A percentile compares a stretch with the other conserved stretches of the same genome.
Evolutionary conservation across 768 basidiomycete genomes (phyloP).

Genomic region (Cystobasidium ongulense): DNA sequence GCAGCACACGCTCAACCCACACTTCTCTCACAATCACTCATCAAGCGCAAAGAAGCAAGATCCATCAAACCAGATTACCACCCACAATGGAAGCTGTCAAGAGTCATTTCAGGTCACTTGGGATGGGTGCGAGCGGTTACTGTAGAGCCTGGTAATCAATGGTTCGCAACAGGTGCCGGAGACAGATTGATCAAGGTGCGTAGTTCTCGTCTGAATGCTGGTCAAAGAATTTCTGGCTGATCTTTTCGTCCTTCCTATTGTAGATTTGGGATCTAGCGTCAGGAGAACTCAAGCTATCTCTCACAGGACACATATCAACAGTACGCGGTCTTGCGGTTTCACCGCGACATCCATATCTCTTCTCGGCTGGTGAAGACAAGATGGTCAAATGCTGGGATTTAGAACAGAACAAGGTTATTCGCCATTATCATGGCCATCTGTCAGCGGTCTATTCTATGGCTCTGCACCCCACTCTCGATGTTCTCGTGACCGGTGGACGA

Average conservation of each 20-base stretch:
- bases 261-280: constrained; percentile 91
- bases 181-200: constrained; percentile 81
- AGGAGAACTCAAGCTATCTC: constrained; percentile 89
- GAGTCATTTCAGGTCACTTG: constrained; percentile 94
- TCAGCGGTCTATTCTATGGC: constrained; percentile 90
- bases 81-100: constrained; percentile 86
- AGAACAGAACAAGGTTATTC: constrained; percentile 96
- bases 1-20: constrained; percentile 46
- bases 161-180: constrained; percentile 97
- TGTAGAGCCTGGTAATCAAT: constrained; percentile 94
- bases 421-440: constrained; percentile 96
- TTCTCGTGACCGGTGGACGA: constrained; percentile 88
- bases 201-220: background rate
- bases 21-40: constrained; percentile 74
- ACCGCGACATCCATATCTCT: constrained; percentile 86
- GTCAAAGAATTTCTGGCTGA: background rate
- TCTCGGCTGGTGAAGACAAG: constrained; percentile 98
- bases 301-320: constrained; percentile 96
- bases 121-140: constrained; percentile 96
- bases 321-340: constrained; percentile 91
- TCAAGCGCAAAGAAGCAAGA: constrained; percentile 83
- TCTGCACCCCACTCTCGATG: constrained; percentile 89
- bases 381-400: constrained; percentile 99
- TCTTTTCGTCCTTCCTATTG: background rate
- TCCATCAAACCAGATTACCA: constrained; percentile 94